phyloP scores from a whole-genome alignment of 139 green algal species.

The Chlamydomonas schloesseri region DNA sequence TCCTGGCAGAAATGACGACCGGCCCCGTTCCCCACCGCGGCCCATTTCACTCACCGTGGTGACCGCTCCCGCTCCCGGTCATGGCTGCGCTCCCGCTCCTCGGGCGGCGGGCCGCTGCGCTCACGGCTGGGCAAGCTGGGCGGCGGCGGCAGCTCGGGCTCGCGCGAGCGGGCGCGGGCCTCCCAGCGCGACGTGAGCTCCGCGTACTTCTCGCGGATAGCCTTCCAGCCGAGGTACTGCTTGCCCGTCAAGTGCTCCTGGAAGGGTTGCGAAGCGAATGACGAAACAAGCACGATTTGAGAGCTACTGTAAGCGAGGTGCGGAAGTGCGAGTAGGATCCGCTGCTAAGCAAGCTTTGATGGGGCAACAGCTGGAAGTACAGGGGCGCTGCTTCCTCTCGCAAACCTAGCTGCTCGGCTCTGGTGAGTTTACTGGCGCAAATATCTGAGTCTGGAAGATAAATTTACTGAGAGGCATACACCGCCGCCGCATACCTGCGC shows the following conservation, averaged over 20 bases:
- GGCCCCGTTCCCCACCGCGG: too few relatives aligned
- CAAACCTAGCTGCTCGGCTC: too few relatives aligned
- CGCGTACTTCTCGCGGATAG: slow-evolving; percentile 77
- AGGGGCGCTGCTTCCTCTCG: too few relatives aligned
- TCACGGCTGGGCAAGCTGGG: background rate
- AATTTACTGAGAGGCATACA: too few relatives aligned
- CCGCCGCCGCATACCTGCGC: too few relatives aligned
- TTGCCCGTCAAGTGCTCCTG: slow-evolving; percentile 90
- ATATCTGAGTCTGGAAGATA: too few relatives aligned
- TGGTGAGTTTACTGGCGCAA: too few relatives aligned
- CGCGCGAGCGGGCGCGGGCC: slow-evolving; percentile 6
- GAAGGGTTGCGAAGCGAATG: too few relatives aligned
- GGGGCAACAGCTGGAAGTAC: too few relatives aligned
- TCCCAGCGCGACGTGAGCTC: slow-evolving; percentile 36
- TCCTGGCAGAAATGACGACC: too few relatives aligned
- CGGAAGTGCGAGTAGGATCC: too few relatives aligned
- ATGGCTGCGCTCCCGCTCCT: background rate
- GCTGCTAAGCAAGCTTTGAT: too few relatives aligned
- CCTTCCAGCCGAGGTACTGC: slow-evolving; percentile 92
- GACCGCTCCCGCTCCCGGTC: slow-evolving; percentile 31
- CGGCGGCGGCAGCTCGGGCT: background rate
- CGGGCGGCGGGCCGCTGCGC: background rate
- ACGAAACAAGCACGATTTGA: background rate
- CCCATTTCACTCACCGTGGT: background rate
- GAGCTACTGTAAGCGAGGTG: background rate